Base-by-base conservation (phyloP, 1,284 basidiomycete species). In the Ceratobasidium sp. region DNA sequence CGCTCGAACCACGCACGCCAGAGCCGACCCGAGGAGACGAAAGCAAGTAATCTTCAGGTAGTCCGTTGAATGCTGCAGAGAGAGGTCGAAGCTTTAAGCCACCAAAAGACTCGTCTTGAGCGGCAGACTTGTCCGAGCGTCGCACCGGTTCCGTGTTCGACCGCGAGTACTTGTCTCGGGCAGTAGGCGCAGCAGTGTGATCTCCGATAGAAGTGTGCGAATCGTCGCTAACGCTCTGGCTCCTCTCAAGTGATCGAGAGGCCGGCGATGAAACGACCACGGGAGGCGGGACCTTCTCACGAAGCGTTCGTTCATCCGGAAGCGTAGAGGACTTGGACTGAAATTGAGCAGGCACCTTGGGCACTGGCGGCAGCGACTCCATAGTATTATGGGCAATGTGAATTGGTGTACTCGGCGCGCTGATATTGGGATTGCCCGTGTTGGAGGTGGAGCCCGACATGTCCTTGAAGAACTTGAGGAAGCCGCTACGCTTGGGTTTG, bases 391-490 rank as follows among this genome's bases (percentile, higher is more conserved):
- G 64, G 33, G 76, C 45, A 26, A 77, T 51, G 37, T 71, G 67
- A 28, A 71, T 33, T 11, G 60, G 53, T 3, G 60, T 31, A 23
- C 58, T 66, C 0, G 63, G 67, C 2, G 76, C 60, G 28, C 68
- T 60, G 37, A 66, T 69, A 31, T 66, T 73, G 26, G 76, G 68
- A 35, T 69, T 66, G 17, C 67, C 54, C 26, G 61, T 42, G 28
- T 58, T 56, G 15, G 31, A 47, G 47, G n/a, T 45, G 13, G 67
- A 71, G 47, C 47, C 42, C 26, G 54, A 31, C 51, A 60, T 68
- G 58, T 65, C 68, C 51, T 60, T 71, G 61, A 77, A 74, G 42
- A 74, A 66, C 53, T 67, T 77, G 58, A 77, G 45, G 61, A 77
- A 58, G 11, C 69, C 76, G 63, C 76, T 77, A 47, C 71, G 68